phyloP scores from a whole-genome alignment of 2,329 filamentous ascomycete species.

The Ascomycota sp. region DNA sequence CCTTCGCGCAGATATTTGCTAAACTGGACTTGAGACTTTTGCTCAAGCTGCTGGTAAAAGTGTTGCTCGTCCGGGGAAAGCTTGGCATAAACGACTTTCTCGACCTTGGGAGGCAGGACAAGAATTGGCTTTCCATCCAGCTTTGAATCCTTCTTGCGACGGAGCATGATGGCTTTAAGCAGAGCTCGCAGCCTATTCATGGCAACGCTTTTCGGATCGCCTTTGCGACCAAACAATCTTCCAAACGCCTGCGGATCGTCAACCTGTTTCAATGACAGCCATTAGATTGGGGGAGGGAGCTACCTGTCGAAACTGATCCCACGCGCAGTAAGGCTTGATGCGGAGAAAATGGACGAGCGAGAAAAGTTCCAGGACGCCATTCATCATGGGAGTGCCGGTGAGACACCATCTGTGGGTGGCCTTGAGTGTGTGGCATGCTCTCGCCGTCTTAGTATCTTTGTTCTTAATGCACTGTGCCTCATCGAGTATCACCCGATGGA shows the following conservation, averaged over 20 bases:
- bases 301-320: constrained; percentile 35
- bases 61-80: constrained; percentile 51
- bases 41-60: constrained; percentile 56
- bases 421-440: constrained; percentile 41
- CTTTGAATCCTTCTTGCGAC: constrained; percentile 56
- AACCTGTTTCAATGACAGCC: constrained; percentile 1
- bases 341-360: constrained; percentile 55
- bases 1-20: constrained; percentile 52
- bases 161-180: constrained; percentile 59
- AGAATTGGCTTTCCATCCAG: constrained; percentile 68
- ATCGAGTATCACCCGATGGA: constrained; percentile 64
- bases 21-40: constrained; percentile 43
- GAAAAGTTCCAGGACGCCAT: constrained; percentile 54
- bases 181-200: constrained; percentile 54
- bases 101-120: constrained; percentile 50
- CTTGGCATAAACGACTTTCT: constrained; percentile 52
- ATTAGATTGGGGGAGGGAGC: constrained; percentile 5
- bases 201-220: constrained; percentile 33
- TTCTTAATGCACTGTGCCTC: constrained; percentile 75
- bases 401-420: constrained; percentile 59
- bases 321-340: constrained; percentile 51
- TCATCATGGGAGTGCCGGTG: constrained; percentile 77
- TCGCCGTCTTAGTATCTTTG: constrained; percentile 44
- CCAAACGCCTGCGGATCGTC: constrained; percentile 17
- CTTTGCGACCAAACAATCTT: constrained; percentile 13